Base-by-base conservation (phyloP, 768 basidiomycete genomes). In the Phlebiopsis flavidoalba region DNA sequence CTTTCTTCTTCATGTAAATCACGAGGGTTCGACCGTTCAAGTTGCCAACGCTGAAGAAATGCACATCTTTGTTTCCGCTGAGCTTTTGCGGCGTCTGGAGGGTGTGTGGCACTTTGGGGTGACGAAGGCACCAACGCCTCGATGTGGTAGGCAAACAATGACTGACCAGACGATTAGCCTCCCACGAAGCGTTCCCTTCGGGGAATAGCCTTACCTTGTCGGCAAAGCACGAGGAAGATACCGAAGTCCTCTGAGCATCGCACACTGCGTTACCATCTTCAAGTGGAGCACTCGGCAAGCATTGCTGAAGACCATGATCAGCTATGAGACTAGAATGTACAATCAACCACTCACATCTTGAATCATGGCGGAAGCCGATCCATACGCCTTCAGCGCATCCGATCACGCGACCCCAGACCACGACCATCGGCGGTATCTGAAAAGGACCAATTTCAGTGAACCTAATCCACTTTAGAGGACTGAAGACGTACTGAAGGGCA, bases 161-260 rank as follows among this genome's bases (percentile, higher is more conserved):
- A 88, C 88, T 93, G 64, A 19, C 24, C 8, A 17, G 26, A 45
- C 14, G 5, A 49, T 12, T 49, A 19, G 19, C 8, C 12, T 36
- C 19, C 6, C n/a, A 8, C 33, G 17, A n/a, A n/a, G 35, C 7
- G 6, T 14, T 37, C 3, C 5, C n/a, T n/a, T 21, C 35, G n/a
- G 17, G 8, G 22, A 19, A 45, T 24, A 49, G 48, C 24, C 58
- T 21, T 52, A 86, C 91, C 80, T 95, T 95, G 74, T 97, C 94
- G 8, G 95, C 93, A 11, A n/a, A 98, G 77, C 5, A 98, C 96
- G 26, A 98, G 81, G 80, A 99, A 95, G 65, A 98, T 94, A 15
- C 94, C 92, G 72, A 97, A 98, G 64, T 96, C 92, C 70, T 97
- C 94, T n/a, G 7, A 98, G 77, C 82, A 98, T 95, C 0, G 95